Evolutionary conservation across 176 grass and related monocot species (phyloP).

Genomic region (Phragmites australis): DNA sequence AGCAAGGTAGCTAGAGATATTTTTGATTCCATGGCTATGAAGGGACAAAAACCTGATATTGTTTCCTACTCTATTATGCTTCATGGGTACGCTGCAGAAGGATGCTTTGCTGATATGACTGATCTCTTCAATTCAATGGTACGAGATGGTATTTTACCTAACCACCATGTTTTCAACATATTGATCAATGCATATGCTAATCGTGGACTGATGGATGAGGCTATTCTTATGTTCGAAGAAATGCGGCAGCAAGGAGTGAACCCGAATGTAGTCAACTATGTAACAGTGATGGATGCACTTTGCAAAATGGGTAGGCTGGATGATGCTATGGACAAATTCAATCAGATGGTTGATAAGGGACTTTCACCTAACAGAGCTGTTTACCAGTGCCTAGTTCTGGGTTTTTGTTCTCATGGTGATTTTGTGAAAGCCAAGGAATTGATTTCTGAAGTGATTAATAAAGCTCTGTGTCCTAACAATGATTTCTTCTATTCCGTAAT

Average conservation of each 20-base stretch:
- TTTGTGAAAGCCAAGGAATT: slow-evolving; percentile 32
- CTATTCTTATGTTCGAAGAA: not conserved
- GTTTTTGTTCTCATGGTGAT: slow-evolving; percentile 21
- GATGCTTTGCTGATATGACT: not conserved
- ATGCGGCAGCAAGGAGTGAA: slow-evolving; percentile 8
- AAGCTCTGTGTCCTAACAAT: not conserved
- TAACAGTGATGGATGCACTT: not conserved
- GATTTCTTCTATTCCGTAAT: slow-evolving; percentile 16
- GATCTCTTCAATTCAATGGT: slow-evolving; percentile 10
- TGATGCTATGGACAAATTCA: slow-evolving; percentile 23
- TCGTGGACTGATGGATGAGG: not conserved
- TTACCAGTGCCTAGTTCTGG: not conserved
- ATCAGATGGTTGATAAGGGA: slow-evolving; percentile 14
- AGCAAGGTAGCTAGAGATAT: slow-evolving; percentile 1
- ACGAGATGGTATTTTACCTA: not conserved
- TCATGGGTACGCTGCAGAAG: not conserved
- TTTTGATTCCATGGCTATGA: slow-evolving; percentile 2
- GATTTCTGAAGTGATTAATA: slow-evolving; percentile 26
- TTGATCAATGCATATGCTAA: slow-evolving; percentile 13
- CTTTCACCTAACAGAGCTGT: not conserved
- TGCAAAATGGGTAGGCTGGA: slow-evolving; percentile 20
- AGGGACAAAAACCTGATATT: not conserved
- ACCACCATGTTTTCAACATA: not conserved
- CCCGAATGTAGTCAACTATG: not conserved
- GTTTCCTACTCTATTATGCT: not conserved